Evolutionary conservation across 176 grass and related monocot species (phyloP).

Genomic region (Aegilops longissima): DNA sequence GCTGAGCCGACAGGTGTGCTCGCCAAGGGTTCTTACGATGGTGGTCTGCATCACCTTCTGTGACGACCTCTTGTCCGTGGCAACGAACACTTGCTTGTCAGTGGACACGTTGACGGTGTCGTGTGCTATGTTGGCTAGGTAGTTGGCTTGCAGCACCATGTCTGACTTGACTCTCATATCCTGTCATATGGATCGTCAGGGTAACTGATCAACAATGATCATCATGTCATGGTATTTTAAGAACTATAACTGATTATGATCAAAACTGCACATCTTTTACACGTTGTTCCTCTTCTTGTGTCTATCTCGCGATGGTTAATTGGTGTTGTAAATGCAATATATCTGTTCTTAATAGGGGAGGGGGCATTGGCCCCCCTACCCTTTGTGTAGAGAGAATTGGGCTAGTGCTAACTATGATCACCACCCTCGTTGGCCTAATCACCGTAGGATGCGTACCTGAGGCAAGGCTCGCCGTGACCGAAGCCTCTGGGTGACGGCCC

Average conservation of each 20-base stretch:
- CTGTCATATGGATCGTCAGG: constrained; percentile 80
- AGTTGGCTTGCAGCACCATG: constrained; percentile 37
- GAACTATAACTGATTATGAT: too few relatives aligned
- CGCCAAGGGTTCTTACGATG: constrained; percentile 49
- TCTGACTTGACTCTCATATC: constrained; percentile 95
- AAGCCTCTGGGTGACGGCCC: constrained; percentile 72
- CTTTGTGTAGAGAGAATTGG: not conserved
- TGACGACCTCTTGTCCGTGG: constrained; percentile 45
- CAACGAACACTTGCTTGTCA: constrained; percentile 41
- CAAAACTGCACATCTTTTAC: too few relatives aligned
- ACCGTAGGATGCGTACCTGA: constrained; percentile 31
- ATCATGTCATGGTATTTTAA: not conserved
- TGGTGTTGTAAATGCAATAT: too few relatives aligned
- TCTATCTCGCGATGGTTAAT: too few relatives aligned
- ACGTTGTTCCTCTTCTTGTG: too few relatives aligned
- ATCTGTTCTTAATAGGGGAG: too few relatives aligned
- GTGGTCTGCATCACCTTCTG: constrained; percentile 89
- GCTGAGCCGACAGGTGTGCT: constrained; percentile 67
- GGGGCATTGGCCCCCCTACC: too few relatives aligned
- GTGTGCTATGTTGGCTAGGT: constrained; percentile 41
- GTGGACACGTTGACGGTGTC: constrained; percentile 75
- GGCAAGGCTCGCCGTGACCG: constrained; percentile 45
- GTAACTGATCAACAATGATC: constrained; percentile 30
- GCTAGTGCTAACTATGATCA: constrained; percentile 68
- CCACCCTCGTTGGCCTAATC: constrained; percentile 74